Conservation (phyloP, 2,329 filamentous ascomycete genomes). For the Fusarium denticulatum region DNA sequence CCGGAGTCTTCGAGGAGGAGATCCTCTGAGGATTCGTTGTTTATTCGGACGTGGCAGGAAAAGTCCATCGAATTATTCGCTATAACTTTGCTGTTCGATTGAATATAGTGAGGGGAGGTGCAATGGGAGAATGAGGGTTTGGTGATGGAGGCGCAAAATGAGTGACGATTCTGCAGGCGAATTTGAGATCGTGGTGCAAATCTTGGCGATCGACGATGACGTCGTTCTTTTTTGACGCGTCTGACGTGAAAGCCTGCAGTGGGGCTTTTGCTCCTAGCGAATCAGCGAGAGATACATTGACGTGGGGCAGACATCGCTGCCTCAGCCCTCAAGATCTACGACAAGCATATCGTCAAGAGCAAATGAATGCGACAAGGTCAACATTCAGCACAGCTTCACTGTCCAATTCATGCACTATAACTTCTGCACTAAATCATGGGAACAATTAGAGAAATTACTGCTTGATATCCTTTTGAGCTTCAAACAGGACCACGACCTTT, state of each 20-base stretch:
- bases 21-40: conserved; percentile 15
- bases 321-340: not conserved
- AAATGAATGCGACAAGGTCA: too few species aligned
- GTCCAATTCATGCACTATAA: too few species aligned
- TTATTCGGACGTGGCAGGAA: conserved; percentile 19
- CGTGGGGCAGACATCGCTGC: not conserved
- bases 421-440: accelerated
- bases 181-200: conserved; percentile 1
- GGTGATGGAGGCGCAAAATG: not conserved
- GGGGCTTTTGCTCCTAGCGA: not conserved
- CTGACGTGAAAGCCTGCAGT: not conserved
- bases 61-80: conserved; percentile 8
- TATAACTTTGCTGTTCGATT: too few species aligned
- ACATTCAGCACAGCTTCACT: too few species aligned
- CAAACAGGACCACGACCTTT: accelerated
- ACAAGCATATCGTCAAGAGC: not conserved
- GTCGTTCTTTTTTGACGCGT: conserved; percentile 2
- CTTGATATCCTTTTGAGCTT: accelerated
- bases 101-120: not conserved
- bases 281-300: accelerated
- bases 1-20: conserved; percentile 26
- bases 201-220: conserved; percentile 4
- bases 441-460: accelerated
- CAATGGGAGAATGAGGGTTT: not conserved
- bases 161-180: not conserved